Evolutionary conservation across 352 stramenopile genomes (phyloP).

Genomic region (Pythium monospermum): DNA sequence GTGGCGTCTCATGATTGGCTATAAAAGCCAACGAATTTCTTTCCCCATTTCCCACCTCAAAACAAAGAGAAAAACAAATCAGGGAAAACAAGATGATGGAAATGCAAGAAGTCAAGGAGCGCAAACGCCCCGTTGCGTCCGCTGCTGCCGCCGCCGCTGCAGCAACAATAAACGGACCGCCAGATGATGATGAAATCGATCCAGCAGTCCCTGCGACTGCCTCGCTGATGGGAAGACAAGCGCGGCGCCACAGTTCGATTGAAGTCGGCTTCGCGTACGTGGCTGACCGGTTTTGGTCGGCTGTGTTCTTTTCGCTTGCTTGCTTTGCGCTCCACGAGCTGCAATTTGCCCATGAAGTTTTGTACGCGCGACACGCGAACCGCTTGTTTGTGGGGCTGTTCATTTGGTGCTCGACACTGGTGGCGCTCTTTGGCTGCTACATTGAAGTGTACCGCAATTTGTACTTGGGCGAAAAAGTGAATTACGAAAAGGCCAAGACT

Average conservation of each 20-base stretch:
- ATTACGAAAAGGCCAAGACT: conserved; percentile 54
- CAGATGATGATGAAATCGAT: conserved; percentile 30
- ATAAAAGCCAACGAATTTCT: not conserved
- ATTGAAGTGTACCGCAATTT: conserved; percentile 70
- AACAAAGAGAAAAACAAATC: not conserved
- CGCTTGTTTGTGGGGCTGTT: conserved; percentile 48
- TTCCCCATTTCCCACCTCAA: not conserved
- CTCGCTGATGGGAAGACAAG: conserved; percentile 12
- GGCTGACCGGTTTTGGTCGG: conserved; percentile 50
- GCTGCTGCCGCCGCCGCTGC: not conserved
- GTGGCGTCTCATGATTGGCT: not conserved
- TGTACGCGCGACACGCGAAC: conserved; percentile 46
- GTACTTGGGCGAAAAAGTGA: conserved; percentile 48
- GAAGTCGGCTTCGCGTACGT: conserved; percentile 38
- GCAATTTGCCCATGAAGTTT: conserved; percentile 48
- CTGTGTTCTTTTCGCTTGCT: conserved; percentile 49
- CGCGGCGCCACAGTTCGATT: conserved; percentile 18
- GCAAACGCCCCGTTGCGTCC: conserved; percentile 16
- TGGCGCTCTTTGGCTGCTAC: conserved; percentile 59
- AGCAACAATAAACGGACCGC: not conserved
- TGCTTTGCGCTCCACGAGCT: conserved; percentile 50
- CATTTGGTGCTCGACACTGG: conserved; percentile 42
- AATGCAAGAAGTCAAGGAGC: conserved; percentile 56
- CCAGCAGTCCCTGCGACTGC: conserved; percentile 27
- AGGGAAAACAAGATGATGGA: conserved; percentile 35